Conservation (phyloP, 305 asterid genomes). For the Fraxinus sp. region DNA sequence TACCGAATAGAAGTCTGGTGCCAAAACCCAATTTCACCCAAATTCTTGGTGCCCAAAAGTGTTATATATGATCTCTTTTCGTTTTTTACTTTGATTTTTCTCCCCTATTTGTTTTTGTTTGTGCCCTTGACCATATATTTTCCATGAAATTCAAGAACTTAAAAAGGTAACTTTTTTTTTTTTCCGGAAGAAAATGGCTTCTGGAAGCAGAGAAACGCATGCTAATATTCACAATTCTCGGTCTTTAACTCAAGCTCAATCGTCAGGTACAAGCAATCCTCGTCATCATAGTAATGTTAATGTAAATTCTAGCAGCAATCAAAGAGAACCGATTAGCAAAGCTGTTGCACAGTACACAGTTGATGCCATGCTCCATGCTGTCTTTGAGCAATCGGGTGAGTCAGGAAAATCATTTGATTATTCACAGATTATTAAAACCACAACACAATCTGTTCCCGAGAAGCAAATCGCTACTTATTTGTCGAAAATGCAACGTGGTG, state of each 20-base stretch:
- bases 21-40: constrained; percentile 4
- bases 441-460: constrained; percentile 48
- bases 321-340: constrained; percentile 46
- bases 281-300: constrained; percentile 27
- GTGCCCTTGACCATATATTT: neutral
- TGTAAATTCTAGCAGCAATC: constrained; percentile 26
- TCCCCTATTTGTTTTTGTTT: neutral
- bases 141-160: constrained; percentile 1
- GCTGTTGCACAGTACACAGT: constrained; percentile 71
- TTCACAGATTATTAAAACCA: constrained; percentile 52
- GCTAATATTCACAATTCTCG: constrained; percentile 24
- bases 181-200: constrained; percentile 38
- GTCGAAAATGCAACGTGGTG: constrained; percentile 80
- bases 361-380: constrained; percentile 81
- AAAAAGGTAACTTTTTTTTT: neutral
- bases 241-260: constrained; percentile 38
- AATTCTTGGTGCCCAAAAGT: neutral
- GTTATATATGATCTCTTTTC: neutral
- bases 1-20: neutral
- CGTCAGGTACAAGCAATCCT: constrained; percentile 39
- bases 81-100: constrained; percentile 19
- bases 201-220: constrained; percentile 43
- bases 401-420: constrained; percentile 76
- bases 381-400: constrained; percentile 77
- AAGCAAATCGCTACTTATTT: constrained; percentile 67